These are phyloP conservation scores for Penicillium soppii DNA, from an alignment of 495 filamentous ascomycete species.

Conservation along the genomic window DNA sequence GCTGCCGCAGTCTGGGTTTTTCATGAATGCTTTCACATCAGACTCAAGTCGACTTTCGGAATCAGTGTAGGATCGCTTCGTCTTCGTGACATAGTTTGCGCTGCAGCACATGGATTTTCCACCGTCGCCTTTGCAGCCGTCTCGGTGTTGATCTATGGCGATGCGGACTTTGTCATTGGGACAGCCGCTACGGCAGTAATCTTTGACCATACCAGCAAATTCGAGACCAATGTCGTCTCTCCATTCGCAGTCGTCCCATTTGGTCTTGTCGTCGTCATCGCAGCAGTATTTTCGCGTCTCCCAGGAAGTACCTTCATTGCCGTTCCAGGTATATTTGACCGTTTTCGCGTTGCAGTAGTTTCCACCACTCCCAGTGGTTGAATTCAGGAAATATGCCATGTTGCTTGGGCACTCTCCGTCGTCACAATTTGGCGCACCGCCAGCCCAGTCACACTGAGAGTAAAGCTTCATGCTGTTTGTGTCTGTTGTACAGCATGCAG, in stretches of 20 bases:
- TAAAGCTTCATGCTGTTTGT: constrained; percentile 3
- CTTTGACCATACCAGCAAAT: neutral
- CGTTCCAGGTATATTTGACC: neutral
- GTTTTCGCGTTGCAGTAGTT: neutral
- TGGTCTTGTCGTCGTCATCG: constrained; percentile 2
- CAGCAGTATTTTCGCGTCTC: constrained; percentile 9
- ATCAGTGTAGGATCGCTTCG: neutral
- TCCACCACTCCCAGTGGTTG: constrained; percentile 4
- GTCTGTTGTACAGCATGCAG: constrained; percentile 7
- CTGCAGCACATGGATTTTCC: neutral
- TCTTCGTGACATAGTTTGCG: constrained; percentile 1
- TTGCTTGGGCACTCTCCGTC: neutral
- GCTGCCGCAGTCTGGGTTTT: neutral
- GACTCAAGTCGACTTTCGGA: neutral
- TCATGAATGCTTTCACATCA: constrained; percentile 2
- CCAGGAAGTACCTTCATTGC: neutral
- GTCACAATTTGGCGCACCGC: neutral
- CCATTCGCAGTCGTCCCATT: constrained; percentile 8
- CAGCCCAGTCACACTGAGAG: constrained; percentile 1
- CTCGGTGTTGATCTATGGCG: constrained; percentile 1
- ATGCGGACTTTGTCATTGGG: constrained; percentile 2
- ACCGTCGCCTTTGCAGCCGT: constrained; percentile 4
- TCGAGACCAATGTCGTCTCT: neutral
- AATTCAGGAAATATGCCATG: neutral
- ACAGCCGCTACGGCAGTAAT: constrained; percentile 1